phyloP scores from a whole-genome alignment of 2,329 filamentous ascomycete genomes.

The Diaporthe caulivora region DNA sequence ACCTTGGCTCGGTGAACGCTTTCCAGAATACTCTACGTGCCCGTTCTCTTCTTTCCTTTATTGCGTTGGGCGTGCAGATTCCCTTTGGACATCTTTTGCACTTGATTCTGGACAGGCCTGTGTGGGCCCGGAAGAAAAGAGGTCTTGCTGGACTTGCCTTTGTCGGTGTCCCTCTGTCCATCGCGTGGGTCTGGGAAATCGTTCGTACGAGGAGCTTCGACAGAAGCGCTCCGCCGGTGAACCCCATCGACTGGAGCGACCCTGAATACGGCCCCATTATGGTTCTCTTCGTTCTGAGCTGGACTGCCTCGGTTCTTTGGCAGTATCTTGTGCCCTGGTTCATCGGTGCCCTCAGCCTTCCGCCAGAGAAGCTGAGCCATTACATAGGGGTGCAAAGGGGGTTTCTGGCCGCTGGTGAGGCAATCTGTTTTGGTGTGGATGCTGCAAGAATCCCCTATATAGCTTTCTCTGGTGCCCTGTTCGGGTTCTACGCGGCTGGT shows the following conservation, averaged over 20 bases:
- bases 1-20: slow-evolving; percentile 10
- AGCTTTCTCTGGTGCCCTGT: not conserved
- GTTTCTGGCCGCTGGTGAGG: not conserved
- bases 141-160: not conserved
- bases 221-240: not conserved
- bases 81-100: not conserved
- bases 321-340: not conserved
- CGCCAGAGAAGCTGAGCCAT: slow-evolving; percentile 1
- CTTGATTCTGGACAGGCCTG: not conserved
- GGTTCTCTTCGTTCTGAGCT: not conserved
- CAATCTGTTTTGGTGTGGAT: slow-evolving; percentile 5
- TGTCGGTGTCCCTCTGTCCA: not conserved
- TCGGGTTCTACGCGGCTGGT: not conserved
- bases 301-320: not conserved
- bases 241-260: not conserved
- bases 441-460: not conserved
- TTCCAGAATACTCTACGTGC: slow-evolving; percentile 3
- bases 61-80: not conserved
- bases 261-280: not conserved
- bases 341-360: not conserved
- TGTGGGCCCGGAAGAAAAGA: not conserved
- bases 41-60: not conserved
- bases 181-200: not conserved
- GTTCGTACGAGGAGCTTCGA: not conserved
- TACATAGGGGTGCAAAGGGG: slow-evolving; percentile 1